Evolutionary conservation across 306 rosid genomes (phyloP), one percentile per base, ranked within the genome.

Genomic region (Cicer pinnatifidum): DNA sequence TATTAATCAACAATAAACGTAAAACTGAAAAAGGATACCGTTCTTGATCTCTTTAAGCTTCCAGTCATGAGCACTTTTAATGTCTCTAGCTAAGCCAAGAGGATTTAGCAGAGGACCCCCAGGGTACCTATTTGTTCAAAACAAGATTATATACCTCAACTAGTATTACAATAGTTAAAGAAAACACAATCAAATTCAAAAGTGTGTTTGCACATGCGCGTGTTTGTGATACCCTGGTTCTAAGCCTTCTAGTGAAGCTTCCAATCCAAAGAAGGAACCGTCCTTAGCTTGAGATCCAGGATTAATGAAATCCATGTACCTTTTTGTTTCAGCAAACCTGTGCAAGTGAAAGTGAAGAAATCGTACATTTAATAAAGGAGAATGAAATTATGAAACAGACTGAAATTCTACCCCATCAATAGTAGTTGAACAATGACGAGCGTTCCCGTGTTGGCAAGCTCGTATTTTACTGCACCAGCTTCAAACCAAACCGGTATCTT

Each of bases 1-100:
- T 19, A 39, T 51, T 23, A 37, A 56, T 39, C n/a, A 28, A 46
- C 52, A 65, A n/a, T 67, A 7, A 51, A 40, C 28, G 76, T 23
- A 73, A 33, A 56, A 54, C 39, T 33, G 61, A 69, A 71, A 81
- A 46, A 45, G 2, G 28, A 23, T 63, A 89, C 98, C 98, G 39
- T 94, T 94, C 78, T 89, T 94, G 9, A 94, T 89, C 90, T 91
- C 95, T 86, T 91, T 89, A 33, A 91, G 96, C 87, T 94, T 94
- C 95, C 78, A 89, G 3, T 87, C 90, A 61, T 82, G 91, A 65
- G 95, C 95, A 5, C 75, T 88, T 51, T 85, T 84, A 17, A 91
- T 87, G 71, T 94, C 97, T 86, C 90, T 94, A 23, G 96, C 96
- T 48, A 89, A 41, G 73, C 96, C 95, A 38, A 94, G 91, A 71